Conservation (phyloP, 2,329 filamentous ascomycete species). For the Cephalotrichum gorgonifer region DNA sequence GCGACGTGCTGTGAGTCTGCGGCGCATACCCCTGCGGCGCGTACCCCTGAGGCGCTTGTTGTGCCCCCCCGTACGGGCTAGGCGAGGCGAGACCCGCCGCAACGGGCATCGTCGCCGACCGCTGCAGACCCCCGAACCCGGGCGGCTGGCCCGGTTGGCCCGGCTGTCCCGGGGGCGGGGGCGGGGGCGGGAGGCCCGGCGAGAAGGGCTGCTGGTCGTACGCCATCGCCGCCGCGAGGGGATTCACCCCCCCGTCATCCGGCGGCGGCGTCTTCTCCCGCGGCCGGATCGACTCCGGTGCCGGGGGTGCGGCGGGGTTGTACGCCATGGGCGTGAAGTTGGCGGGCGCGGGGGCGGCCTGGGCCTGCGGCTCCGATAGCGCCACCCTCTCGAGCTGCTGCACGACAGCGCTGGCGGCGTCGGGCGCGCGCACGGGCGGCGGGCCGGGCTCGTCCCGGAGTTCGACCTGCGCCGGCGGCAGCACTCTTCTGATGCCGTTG, state of each 20-base stretch:
- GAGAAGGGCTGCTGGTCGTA: constrained; percentile 45
- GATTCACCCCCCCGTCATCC: constrained; percentile 50
- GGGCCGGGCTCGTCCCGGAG: constrained; percentile 54
- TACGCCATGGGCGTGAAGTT: constrained; percentile 59
- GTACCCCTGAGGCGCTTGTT: constrained; percentile 12
- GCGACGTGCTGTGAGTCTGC: constrained; percentile 13
- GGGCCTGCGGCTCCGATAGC: constrained; percentile 45
- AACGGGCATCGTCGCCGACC: constrained; percentile 39
- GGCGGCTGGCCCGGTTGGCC: constrained; percentile 19
- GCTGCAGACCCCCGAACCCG: constrained; percentile 23
- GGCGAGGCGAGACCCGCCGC: constrained; percentile 24
- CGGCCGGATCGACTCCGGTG: constrained; percentile 60
- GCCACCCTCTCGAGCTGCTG: constrained; percentile 64
- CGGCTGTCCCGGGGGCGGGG: constrained; percentile 29
- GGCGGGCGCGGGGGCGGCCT: constrained; percentile 7
- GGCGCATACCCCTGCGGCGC: constrained; percentile 20
- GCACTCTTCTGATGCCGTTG: constrained; percentile 54
- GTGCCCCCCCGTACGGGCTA: constrained; percentile 21
- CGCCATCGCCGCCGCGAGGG: constrained; percentile 45
- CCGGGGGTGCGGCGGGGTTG: constrained; percentile 68
- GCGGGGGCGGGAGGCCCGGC: constrained; percentile 37
- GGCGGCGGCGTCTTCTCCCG: constrained; percentile 75
- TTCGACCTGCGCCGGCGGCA: constrained; percentile 50
- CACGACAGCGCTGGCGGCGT: constrained; percentile 57
- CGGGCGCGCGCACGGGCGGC: constrained; percentile 35